phyloP scores from a whole-genome alignment of 768 basidiomycete genomes.

The Hemileccinum rubropunctum region DNA sequence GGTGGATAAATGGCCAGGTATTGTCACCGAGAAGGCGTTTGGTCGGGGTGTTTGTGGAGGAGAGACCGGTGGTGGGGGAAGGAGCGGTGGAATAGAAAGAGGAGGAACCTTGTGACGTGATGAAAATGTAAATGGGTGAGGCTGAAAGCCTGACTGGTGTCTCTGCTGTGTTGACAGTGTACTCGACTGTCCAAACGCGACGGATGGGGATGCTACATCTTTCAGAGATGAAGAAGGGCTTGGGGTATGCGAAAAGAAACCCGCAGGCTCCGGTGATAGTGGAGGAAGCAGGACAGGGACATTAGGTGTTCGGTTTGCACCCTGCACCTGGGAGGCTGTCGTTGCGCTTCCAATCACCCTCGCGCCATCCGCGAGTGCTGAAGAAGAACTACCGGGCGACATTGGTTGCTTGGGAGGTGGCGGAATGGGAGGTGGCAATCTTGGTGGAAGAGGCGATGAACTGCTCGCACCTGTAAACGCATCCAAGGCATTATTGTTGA shows the following conservation, averaged over 20 bases:
- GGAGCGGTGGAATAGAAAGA: conserved; percentile 27
- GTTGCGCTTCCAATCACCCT: not conserved
- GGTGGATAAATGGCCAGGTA: conserved; percentile 10
- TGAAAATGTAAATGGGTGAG: conserved; percentile 10
- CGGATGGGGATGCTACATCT: not conserved
- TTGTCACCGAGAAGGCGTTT: not conserved
- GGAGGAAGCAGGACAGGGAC: conserved; percentile 19
- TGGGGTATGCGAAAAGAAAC: conserved; percentile 13
- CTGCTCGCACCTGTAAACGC: conserved; percentile 42
- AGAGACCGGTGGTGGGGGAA: conserved; percentile 31
- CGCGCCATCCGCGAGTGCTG: not conserved
- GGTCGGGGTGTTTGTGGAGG: conserved; percentile 33
- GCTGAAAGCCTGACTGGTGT: conserved; percentile 5
- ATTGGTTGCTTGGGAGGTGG: conserved; percentile 32
- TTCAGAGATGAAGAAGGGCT: conserved; percentile 8
- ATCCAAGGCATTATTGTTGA: conserved; percentile 33
- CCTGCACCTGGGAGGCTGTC: not conserved
- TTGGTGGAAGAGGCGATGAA: conserved; percentile 40
- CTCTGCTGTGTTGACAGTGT: not conserved
- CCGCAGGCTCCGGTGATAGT: conserved; percentile 32
- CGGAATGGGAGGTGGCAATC: conserved; percentile 42
- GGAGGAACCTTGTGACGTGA: conserved; percentile 22
- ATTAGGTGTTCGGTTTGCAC: conserved; percentile 1
- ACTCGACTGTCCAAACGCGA: not conserved
- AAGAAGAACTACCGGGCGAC: conserved; percentile 12